Evolutionary conservation across 148 eudicot species (phyloP).

Genomic region (Camellia sinensis): DNA sequence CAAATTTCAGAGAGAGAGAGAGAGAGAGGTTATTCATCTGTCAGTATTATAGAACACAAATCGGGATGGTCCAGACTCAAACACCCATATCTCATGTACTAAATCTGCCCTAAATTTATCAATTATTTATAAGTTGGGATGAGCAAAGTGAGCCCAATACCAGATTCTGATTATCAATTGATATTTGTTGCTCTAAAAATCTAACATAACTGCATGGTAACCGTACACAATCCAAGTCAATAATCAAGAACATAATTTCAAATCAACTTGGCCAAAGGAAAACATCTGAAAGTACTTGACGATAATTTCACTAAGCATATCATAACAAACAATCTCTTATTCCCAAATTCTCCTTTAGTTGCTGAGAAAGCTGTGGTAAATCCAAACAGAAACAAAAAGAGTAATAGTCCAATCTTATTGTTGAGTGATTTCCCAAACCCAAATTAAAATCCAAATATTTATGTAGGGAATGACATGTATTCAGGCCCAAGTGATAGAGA

Average conservation of each 20-base stretch:
- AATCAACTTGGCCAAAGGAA: background rate
- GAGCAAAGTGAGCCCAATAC: background rate
- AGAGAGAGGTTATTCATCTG: background rate
- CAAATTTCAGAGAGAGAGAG: background rate
- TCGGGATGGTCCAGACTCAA: background rate
- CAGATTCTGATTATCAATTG: background rate
- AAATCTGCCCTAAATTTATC: background rate
- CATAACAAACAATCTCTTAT: background rate
- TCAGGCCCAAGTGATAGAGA: too few relatives aligned
- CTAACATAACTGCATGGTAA: background rate
- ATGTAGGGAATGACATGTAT: too few relatives aligned
- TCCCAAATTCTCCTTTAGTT: background rate
- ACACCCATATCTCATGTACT: background rate
- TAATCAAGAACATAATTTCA: background rate
- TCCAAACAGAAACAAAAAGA: background rate
- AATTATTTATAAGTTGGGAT: background rate
- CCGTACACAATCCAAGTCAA: too few relatives aligned
- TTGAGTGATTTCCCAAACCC: background rate
- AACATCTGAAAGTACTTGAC: background rate
- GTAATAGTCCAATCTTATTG: background rate
- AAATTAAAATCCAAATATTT: background rate
- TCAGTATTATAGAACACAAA: background rate
- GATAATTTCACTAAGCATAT: background rate
- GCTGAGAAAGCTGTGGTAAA: background rate
- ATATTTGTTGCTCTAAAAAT: background rate